Conservation (phyloP, 1,139 yeast genomes). For the Fermentozyma sake region DNA sequence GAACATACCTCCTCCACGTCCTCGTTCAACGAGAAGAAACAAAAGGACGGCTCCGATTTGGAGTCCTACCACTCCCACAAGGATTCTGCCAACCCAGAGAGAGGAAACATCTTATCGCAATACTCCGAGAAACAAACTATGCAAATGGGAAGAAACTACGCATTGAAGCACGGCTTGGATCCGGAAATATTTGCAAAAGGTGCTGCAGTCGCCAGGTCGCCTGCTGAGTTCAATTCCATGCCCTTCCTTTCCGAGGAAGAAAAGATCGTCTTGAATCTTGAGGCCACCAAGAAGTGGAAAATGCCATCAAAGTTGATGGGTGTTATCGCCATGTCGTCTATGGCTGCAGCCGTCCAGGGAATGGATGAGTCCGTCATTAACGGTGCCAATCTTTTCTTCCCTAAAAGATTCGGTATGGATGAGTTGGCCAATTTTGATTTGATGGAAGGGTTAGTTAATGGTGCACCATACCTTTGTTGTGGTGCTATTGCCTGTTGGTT, state of each 20-base stretch:
- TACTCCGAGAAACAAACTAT: constrained; percentile 62
- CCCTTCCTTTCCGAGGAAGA: constrained; percentile 56
- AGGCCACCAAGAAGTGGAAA: constrained; percentile 61
- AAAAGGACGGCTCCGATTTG: constrained; percentile 17
- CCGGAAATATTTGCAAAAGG: constrained; percentile 65
- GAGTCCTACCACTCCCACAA: constrained; percentile 23
- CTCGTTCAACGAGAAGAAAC: constrained; percentile 15
- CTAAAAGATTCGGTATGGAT: constrained; percentile 39
- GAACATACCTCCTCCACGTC: constrained; percentile 18
- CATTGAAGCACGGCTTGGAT: constrained; percentile 56
- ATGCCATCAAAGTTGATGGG: constrained; percentile 57
- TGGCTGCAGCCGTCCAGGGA: constrained; percentile 92
- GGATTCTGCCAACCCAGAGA: constrained; percentile 21
- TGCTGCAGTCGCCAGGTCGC: constrained; percentile 72
- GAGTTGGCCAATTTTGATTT: constrained; percentile 51
- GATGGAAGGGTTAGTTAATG: constrained; percentile 71
- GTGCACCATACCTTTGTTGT: constrained; percentile 79
- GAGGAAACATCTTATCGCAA: constrained; percentile 57
- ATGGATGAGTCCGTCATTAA: constrained; percentile 88
- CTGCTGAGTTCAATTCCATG: constrained; percentile 57
- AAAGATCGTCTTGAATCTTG: constrained; percentile 48
- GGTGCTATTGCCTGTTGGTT: constrained; percentile 69
- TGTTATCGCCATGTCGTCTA: constrained; percentile 69
- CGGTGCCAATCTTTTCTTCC: constrained; percentile 77
- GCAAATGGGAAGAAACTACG: constrained; percentile 70